Evolutionary conservation across 1,284 basidiomycete species (phyloP), one percentile per base, ranked within the genome.

Genomic region (Grifola frondosa): DNA sequence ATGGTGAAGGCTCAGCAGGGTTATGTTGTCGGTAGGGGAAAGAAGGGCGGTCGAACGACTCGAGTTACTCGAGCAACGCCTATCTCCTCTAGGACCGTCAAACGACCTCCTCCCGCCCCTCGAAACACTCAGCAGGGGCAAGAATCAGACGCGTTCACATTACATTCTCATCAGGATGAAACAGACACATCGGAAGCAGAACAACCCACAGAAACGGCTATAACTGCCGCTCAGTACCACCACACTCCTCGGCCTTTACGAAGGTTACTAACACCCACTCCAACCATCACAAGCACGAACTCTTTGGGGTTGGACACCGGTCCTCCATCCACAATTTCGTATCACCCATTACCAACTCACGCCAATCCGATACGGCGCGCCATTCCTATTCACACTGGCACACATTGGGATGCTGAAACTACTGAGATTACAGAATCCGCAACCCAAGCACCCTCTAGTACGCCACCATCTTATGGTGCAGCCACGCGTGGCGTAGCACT

Each of bases 1-100:
- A 68, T 69, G 46, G 80, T 87, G 34, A 90, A 85, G 66, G 59
- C 60, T 25, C 78, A 80, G 48, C 63, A 79, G 50, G 70, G 70
- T 11, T 74, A 76, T 20, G 40, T 36, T 11, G 41, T 56, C 22
- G 42, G 40, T 16, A 33, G 43, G 11, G 29, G 45, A 15, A 35
- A 44, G 6, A 41, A 49, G n/a, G 43, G 40, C 6, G 53, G 48
- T 23, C 38, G 44, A 37, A 55, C 56, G 22, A 50, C 53, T 5
- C 54, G 50, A 6, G 42, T 56, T 11, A 39, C 51, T 15, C 46
- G 49, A 15, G 48, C 47, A 10, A 41, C 52, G 7, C 49, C 53
- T 22, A 50, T 46, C 11, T 45, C 58, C 21, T 44, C 43, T 15
- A 52, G 49, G 37, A 23, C 52, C 15, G 44, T 52, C 6, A 54